Conservation (phyloP, 345 rosid genomes). For the Murraya paniculata region DNA sequence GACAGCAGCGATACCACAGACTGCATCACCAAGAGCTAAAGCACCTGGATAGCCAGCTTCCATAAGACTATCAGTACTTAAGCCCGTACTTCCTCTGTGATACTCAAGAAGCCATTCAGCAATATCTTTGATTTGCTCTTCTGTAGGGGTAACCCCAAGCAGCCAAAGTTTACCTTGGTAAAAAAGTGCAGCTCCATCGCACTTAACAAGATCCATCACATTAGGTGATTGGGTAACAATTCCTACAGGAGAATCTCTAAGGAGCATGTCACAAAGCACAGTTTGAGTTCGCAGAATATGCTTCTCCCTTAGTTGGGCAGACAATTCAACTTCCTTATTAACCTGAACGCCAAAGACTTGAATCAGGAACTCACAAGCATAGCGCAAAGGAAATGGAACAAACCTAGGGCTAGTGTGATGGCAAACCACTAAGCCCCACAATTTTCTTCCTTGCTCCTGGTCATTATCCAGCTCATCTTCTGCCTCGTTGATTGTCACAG, state of each 20-base stretch:
- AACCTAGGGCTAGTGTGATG: slow-evolving; percentile 74
- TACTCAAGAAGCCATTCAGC: slow-evolving; percentile 62
- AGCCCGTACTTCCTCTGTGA: slow-evolving; percentile 59
- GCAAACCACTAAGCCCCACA: slow-evolving; percentile 95
- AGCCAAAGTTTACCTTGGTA: slow-evolving; percentile 58
- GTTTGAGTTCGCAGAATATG: slow-evolving; percentile 69
- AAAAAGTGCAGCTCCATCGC: slow-evolving; percentile 84
- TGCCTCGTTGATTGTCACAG: slow-evolving; percentile 68
- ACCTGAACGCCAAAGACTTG: slow-evolving; percentile 77
- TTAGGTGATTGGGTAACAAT: slow-evolving; percentile 75
- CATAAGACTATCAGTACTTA: slow-evolving; percentile 78
- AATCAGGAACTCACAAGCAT: slow-evolving; percentile 81
- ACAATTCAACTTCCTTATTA: slow-evolving; percentile 73
- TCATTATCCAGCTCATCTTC: slow-evolving; percentile 40
- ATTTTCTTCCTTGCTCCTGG: slow-evolving; percentile 46
- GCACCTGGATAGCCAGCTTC: slow-evolving; percentile 87
- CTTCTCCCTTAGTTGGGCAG: slow-evolving; percentile 65
- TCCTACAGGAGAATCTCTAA: slow-evolving; percentile 75
- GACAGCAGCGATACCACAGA: slow-evolving; percentile 74
- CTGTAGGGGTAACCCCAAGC: slow-evolving; percentile 73
- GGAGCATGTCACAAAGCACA: slow-evolving; percentile 84
- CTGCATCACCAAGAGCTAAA: slow-evolving; percentile 55
- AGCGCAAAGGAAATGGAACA: slow-evolving; percentile 76
- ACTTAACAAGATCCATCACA: slow-evolving; percentile 83
- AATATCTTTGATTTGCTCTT: slow-evolving; percentile 62